phyloP scores from a whole-genome alignment of 495 filamentous ascomycete species.

The Penicillium waksmanii region DNA sequence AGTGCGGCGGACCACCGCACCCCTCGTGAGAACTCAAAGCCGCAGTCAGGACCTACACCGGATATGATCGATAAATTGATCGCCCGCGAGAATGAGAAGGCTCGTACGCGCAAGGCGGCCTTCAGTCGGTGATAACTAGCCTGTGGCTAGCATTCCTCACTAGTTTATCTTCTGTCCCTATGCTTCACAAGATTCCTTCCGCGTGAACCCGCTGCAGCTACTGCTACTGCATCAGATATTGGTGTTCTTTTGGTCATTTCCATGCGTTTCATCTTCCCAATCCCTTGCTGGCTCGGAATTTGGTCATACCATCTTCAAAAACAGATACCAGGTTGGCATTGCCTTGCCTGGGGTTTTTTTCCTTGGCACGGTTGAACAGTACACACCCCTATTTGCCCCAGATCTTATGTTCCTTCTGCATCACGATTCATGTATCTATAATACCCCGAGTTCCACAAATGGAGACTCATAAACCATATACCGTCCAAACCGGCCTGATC shows the following conservation, averaged over 20 bases:
- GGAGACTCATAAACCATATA: too few species aligned
- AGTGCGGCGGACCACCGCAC: slow-evolving; percentile 18
- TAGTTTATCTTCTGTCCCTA: too few species aligned
- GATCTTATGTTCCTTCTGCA: slow-evolving; percentile 32
- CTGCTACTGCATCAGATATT: slow-evolving; percentile 19
- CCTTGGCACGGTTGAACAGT: background rate
- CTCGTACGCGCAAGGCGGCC: slow-evolving; percentile 36
- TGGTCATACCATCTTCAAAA: background rate
- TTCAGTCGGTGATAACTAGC: slow-evolving; percentile 36
- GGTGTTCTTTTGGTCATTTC: slow-evolving; percentile 3
- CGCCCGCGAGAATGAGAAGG: slow-evolving; percentile 43
- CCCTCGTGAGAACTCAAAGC: slow-evolving; percentile 25
- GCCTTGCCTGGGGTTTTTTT: background rate
- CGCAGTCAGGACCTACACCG: slow-evolving; percentile 28
- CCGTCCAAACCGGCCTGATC: too few species aligned
- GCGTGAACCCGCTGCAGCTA: slow-evolving; percentile 13
- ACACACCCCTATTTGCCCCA: slow-evolving; percentile 23
- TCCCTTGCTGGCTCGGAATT: background rate
- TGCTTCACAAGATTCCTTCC: background rate
- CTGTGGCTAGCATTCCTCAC: background rate
- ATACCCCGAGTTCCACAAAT: slow-evolving; percentile 9
- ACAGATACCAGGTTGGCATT: background rate
- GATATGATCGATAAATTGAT: slow-evolving; percentile 46
- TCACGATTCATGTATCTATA: slow-evolving; percentile 38
- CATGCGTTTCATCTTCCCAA: background rate